Conservation (phyloP, 306 rosid genomes). For the Prinsepia uniflora region DNA sequence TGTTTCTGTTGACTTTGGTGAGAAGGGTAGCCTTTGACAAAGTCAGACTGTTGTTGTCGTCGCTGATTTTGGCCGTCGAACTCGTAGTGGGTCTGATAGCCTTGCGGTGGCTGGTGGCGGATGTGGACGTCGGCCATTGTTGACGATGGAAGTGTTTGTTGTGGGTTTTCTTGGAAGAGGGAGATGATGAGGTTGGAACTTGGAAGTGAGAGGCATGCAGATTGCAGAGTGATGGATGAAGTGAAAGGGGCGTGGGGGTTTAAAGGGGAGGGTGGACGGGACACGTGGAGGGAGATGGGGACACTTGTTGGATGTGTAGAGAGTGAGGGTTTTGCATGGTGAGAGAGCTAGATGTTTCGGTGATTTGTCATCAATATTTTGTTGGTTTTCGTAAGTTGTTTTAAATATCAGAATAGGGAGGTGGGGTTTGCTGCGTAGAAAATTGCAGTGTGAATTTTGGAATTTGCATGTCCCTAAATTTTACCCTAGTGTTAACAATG, state of each 20-base stretch:
- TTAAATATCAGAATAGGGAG: background rate
- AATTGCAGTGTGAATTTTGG: background rate
- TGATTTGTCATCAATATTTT: background rate
- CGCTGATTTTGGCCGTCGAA: background rate
- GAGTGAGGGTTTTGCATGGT: background rate
- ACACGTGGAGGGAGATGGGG: slow-evolving; percentile 37
- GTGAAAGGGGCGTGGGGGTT: slow-evolving; percentile 1
- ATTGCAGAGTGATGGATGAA: background rate
- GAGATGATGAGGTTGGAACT: background rate
- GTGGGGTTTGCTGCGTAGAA: background rate
- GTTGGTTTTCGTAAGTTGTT: background rate
- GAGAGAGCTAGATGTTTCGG: background rate
- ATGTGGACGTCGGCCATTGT: slow-evolving; percentile 7
- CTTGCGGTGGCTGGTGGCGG: slow-evolving; percentile 2
- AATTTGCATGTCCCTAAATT: background rate
- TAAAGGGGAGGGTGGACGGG: slow-evolving; percentile 20
- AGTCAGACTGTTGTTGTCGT: slow-evolving; percentile 12
- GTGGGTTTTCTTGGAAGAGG: background rate
- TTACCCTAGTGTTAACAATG: too few relatives aligned
- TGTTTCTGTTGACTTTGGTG: background rate
- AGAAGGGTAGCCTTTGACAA: slow-evolving; percentile 7
- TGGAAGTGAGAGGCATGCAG: background rate
- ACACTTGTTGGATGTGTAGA: background rate
- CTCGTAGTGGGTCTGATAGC: background rate
- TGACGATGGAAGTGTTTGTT: background rate